Percentiles rank a stretch among this genome's conserved stretches.
These are phyloP conservation scores for Aureobasidium sp. DNA, from an alignment of 2,329 filamentous ascomycete species.

Conservation along the genomic window DNA sequence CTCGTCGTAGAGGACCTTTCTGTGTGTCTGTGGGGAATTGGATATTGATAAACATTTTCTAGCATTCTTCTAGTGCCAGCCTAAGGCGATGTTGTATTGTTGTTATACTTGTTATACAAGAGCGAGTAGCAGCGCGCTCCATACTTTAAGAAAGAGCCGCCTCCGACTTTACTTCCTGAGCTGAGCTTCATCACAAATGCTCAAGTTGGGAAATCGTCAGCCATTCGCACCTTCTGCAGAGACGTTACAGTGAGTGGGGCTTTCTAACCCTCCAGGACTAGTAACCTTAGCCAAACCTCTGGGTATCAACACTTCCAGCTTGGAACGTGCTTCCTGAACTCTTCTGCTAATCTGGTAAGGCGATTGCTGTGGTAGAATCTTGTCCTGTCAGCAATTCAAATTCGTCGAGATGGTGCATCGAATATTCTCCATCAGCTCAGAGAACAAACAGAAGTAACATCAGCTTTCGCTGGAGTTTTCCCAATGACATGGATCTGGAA, in stretches of 20 bases:
- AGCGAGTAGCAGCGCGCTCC: background rate
- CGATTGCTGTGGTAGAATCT: too few relatives aligned
- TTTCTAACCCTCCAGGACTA: background rate
- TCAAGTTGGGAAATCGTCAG: background rate
- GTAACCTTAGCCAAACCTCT: slow-evolving; percentile 4
- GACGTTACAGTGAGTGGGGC: background rate
- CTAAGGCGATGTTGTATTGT: background rate
- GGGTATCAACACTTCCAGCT: background rate
- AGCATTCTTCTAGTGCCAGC: background rate
- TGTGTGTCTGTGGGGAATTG: slow-evolving; percentile 3
- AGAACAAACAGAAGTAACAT: too few relatives aligned
- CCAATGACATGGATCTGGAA: too few relatives aligned
- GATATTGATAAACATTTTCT: slow-evolving; percentile 7
- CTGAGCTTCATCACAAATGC: background rate
- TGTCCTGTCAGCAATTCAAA: too few relatives aligned
- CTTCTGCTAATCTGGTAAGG: background rate
- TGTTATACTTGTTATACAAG: background rate
- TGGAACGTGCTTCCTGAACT: background rate
- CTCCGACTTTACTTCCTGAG: background rate
- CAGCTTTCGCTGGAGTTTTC: too few relatives aligned
- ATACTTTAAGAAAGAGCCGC: background rate
- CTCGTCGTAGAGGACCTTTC: slow-evolving; percentile 1
- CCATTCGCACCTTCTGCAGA: background rate
- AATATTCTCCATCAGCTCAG: too few relatives aligned
- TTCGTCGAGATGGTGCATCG: too few relatives aligned